Evolutionary conservation across 169 alveolate genomes (phyloP).

Genomic region (Besnoitia besnoiti): DNA sequence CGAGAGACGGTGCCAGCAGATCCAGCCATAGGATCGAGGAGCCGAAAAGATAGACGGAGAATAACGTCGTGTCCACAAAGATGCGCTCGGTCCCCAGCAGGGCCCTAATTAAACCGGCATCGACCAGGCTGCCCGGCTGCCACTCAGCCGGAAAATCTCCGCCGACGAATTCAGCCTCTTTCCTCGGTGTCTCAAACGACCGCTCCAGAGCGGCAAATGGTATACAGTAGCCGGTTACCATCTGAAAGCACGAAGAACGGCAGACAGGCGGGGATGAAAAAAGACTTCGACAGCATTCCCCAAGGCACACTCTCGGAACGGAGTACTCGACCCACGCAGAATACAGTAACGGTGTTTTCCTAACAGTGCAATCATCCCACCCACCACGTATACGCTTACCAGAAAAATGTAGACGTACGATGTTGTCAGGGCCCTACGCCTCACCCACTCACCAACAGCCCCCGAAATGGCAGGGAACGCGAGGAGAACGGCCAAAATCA

Average conservation of each 20-base stretch:
- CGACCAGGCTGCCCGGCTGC: neutral
- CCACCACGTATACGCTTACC: neutral
- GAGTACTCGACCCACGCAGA: neutral
- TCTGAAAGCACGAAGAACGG: neutral
- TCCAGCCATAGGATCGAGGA: conserved; percentile 26
- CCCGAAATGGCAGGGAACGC: neutral
- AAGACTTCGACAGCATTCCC: neutral
- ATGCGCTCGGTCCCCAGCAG: conserved; percentile 17
- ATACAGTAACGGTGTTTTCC: neutral
- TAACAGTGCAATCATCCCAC: neutral
- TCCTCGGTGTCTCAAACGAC: conserved; percentile 23
- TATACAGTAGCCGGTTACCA: conserved; percentile 21
- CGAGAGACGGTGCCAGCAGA: conserved; percentile 25
- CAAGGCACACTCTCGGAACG: neutral
- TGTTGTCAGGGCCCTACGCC: neutral
- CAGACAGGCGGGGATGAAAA: neutral
- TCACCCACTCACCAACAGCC: neutral
- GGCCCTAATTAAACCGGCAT: neutral
- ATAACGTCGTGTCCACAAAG: conserved; percentile 25
- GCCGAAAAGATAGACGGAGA: conserved; percentile 9
- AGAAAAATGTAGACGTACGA: conserved; percentile 6
- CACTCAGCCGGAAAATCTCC: neutral
- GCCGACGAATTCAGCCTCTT: neutral
- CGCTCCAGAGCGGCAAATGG: conserved; percentile 20
- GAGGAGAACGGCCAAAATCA: neutral